phyloP scores from a whole-genome alignment of 1,284 basidiomycete species.

The Sanghuangporus weigelae region DNA sequence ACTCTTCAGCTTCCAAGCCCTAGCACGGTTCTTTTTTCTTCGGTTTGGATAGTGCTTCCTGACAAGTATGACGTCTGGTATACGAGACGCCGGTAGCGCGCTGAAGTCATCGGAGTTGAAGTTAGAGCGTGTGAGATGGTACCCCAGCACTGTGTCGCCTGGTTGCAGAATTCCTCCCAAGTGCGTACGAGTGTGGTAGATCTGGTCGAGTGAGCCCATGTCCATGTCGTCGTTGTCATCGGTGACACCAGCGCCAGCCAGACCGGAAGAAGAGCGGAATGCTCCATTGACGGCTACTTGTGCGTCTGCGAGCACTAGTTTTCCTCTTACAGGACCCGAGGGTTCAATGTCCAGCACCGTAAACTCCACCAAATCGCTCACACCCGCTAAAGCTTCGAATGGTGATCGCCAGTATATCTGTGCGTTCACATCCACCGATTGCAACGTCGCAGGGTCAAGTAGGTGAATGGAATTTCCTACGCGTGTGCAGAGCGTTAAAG shows the following conservation, averaged over 20 bases:
- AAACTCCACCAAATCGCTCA: conserved; percentile 90
- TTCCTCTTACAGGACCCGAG: conserved; percentile 63
- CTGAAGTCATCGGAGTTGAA: conserved; percentile 91
- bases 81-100: conserved; percentile 60
- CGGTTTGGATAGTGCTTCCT: conserved; percentile 96
- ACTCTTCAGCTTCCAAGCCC: conserved; percentile 87
- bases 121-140: conserved; percentile 85
- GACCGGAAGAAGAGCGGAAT: conserved; percentile 47
- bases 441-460: conserved; percentile 85
- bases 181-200: conserved; percentile 95
- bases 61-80: conserved; percentile 92
- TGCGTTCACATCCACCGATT: conserved; percentile 75
- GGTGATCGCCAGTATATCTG: conserved; percentile 90
- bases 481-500: conserved; percentile 83
- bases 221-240: conserved; percentile 54
- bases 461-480: conserved; percentile 91
- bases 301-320: conserved; percentile 86
- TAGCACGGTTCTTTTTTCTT: conserved; percentile 83
- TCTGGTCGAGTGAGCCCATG: conserved; percentile 57
- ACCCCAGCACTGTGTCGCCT: conserved; percentile 91
- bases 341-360: conserved; percentile 93
- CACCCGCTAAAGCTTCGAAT: conserved; percentile 78
- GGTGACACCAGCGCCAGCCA: conserved; percentile 46
- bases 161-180: conserved; percentile 94
- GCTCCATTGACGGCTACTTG: conserved; percentile 88